Base-by-base conservation (phyloP, 2,329 filamentous ascomycete genomes). In the Acrocalymma vagum region DNA sequence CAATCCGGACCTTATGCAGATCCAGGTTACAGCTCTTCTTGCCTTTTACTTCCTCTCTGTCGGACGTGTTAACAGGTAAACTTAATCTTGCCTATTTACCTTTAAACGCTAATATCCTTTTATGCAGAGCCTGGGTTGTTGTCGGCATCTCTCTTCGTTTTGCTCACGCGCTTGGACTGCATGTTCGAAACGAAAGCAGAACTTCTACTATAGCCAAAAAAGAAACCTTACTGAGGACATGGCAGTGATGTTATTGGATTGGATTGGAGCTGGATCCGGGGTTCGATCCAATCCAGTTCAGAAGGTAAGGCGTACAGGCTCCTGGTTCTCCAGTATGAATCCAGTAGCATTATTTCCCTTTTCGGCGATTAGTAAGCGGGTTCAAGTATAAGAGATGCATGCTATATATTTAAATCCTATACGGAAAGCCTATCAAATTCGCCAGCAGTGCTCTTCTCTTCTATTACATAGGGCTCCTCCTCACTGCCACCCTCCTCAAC, bases 211-310 rank as follows among this genome's bases (percentile, higher is more conserved):
- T 53, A 5, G 42, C 56, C 4, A 50, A 60, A 21, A 69, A 64
- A 38, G 71, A 73, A 43, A 47, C 60, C 3, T 42, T 70, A 17
- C 52, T 60, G 14, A 61, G 65, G 21, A 60, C 69, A 14, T 74
- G 72, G 71, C 72, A 71, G 66, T 64, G 62, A n/a, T 41, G 72
- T 14, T 70, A 64, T 38, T 59, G n/a, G n/a, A n/a, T n/a, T n/a
- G n/a, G n/a, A n/a, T n/a, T n/a, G n/a, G n/a, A n/a, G n/a, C n/a
- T n/a, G n/a, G n/a, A n/a, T n/a, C n/a, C n/a, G n/a, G n/a, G n/a
- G n/a, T n/a, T n/a, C n/a, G n/a, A n/a, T n/a, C n/a, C n/a, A n/a
- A n/a, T n/a, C n/a, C n/a, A n/a, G n/a, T n/a, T n/a, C n/a, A n/a
- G n/a, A n/a, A n/a, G n/a, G n/a, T n/a, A n/a, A n/a, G n/a, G n/a